phyloP scores from a whole-genome alignment of 768 basidiomycete genomes.

The Sporobolomyces roseus region DNA sequence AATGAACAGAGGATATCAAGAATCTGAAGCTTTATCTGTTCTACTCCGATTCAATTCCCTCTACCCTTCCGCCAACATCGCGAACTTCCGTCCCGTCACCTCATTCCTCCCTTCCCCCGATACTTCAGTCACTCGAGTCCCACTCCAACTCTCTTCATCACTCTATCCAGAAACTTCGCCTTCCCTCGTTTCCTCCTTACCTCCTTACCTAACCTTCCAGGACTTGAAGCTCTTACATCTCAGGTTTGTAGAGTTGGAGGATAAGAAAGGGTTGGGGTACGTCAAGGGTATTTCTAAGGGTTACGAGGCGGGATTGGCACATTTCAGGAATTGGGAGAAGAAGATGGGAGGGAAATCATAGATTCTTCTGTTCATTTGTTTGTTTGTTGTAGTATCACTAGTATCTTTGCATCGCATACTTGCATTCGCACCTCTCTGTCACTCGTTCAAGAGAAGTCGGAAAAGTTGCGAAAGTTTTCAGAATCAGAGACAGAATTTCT shows the following conservation, averaged over 20 bases:
- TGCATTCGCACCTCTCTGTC: neutral
- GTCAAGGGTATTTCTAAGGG: constrained; percentile 23
- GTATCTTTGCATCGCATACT: neutral
- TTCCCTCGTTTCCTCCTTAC: constrained; percentile 3
- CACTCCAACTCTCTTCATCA: constrained; percentile 17
- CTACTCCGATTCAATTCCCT: constrained; percentile 33
- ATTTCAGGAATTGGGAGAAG: constrained; percentile 15
- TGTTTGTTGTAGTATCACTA: neutral
- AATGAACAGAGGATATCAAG: constrained; percentile 12
- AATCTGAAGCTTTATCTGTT: constrained; percentile 33
- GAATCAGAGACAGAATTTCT: no score
- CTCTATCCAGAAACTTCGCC: constrained; percentile 37
- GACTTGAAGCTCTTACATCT: constrained; percentile 33
- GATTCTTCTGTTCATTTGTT: neutral
- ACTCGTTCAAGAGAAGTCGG: no score
- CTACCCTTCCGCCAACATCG: constrained; percentile 19
- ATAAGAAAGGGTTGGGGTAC: constrained; percentile 9
- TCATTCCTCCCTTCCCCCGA: neutral
- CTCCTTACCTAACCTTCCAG: constrained; percentile 26
- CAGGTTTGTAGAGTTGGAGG: constrained; percentile 26
- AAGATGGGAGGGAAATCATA: neutral
- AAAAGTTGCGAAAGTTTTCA: no score
- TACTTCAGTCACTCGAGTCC: neutral
- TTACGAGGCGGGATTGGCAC: constrained; percentile 23
- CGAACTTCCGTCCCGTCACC: constrained; percentile 18